These are phyloP conservation scores for Annulohypoxylon nitens DNA, from an alignment of 495 filamentous ascomycete species.

Conservation along the genomic window DNA sequence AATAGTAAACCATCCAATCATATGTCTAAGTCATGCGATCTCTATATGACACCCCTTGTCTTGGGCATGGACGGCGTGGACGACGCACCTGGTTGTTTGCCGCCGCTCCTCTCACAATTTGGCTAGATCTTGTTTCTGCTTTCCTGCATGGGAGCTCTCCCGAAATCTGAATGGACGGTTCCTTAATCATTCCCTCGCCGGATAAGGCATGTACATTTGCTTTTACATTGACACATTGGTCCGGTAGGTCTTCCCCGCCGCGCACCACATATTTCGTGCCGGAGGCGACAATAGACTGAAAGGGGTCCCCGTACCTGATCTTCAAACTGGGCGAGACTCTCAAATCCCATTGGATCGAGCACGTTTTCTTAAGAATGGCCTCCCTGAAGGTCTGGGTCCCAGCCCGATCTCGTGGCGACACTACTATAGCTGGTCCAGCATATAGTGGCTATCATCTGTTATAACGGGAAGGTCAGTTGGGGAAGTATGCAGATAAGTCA, in stretches of 20 bases:
- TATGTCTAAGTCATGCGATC: conserved; percentile 42
- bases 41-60: conserved; percentile 33
- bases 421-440: conserved; percentile 14
- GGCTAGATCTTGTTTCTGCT: conserved; percentile 29
- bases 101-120: neutral
- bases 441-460: conserved; percentile 29
- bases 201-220: neutral
- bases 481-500: conserved; percentile 36
- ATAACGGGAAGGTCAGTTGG: conserved; percentile 43
- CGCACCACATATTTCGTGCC: neutral
- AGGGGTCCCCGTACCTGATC: conserved; percentile 27
- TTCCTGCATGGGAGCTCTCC: neutral
- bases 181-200: neutral
- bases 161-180: neutral
- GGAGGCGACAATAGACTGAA: conserved; percentile 2
- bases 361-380: conserved; percentile 5
- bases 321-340: neutral
- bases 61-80: conserved; percentile 20
- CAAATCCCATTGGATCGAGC: conserved; percentile 23
- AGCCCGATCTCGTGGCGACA: conserved; percentile 44
- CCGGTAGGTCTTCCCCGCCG: conserved; percentile 8
- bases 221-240: neutral
- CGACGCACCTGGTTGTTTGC: conserved; percentile 19
- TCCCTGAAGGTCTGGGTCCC: conserved; percentile 30
- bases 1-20: conserved; percentile 39